A percentile compares a stretch with the other conserved stretches of the same genome.
Conservation (phyloP, 2,329 filamentous ascomycete genomes). For the Lecanosticta acicola region DNA sequence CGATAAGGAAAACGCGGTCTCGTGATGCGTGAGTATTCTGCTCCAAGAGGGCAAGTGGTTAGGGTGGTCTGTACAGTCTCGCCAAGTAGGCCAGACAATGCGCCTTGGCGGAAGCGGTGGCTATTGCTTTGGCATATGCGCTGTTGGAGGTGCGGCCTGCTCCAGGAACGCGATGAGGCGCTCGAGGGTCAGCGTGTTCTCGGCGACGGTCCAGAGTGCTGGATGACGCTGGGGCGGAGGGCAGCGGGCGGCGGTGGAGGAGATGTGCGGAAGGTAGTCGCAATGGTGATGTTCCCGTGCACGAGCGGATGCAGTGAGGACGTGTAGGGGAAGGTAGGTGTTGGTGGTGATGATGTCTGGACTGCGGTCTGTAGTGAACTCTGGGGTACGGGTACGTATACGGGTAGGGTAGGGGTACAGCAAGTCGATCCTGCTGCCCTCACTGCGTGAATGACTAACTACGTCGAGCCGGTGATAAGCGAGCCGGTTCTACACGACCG, state of each 20-base stretch:
- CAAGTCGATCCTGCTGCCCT: too few relatives aligned
- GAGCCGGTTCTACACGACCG: too few relatives aligned
- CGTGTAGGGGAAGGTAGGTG: neutral
- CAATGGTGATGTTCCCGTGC: neutral
- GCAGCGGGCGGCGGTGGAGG: neutral
- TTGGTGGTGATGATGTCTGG: neutral
- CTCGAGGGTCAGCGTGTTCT: slow-evolving; percentile 18
- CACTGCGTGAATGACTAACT: too few relatives aligned
- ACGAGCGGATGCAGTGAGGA: neutral
- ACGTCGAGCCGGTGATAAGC: too few relatives aligned
- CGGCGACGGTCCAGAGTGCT: slow-evolving; percentile 21
- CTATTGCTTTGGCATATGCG: slow-evolving; percentile 26
- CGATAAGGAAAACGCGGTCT: slow-evolving; percentile 4
- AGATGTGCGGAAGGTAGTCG: neutral
- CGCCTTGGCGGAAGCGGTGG: slow-evolving; percentile 36
- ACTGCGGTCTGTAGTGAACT: too few relatives aligned
- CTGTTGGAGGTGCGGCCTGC: slow-evolving; percentile 21
- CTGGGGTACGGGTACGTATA: too few relatives aligned
- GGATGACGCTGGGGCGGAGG: neutral
- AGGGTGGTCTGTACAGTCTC: slow-evolving; percentile 43
- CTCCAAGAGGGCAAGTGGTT: slow-evolving; percentile 22
- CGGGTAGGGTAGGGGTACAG: too few relatives aligned
- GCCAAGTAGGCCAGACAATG: slow-evolving; percentile 42
- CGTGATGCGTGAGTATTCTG: slow-evolving; percentile 3
- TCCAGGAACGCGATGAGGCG: slow-evolving; percentile 15